phyloP scores from a whole-genome alignment of 495 filamentous ascomycete genomes.

The Aspergillus incahuasiensis region DNA sequence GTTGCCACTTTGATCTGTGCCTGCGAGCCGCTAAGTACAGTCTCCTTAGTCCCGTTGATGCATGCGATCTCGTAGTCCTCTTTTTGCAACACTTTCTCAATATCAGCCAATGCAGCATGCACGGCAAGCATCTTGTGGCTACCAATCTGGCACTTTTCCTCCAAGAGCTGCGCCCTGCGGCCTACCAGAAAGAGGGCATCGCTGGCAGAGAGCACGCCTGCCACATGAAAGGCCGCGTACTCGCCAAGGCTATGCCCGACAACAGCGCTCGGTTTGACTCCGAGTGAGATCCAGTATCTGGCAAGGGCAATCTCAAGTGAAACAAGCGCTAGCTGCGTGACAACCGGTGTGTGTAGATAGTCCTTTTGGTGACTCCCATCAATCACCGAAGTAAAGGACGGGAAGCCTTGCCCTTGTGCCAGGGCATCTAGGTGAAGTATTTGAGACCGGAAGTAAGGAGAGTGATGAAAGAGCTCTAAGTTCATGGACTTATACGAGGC shows the following conservation, averaged over 20 bases:
- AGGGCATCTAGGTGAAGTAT: neutral
- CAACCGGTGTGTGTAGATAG: slow-evolving; percentile 53
- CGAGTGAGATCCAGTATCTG: slow-evolving; percentile 67
- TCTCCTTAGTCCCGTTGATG: slow-evolving; percentile 57
- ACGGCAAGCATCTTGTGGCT: slow-evolving; percentile 54
- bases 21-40: slow-evolving; percentile 54
- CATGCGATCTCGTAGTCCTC: slow-evolving; percentile 47
- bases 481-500: neutral
- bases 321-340: slow-evolving; percentile 64
- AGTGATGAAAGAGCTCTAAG: neutral
- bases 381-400: neutral
- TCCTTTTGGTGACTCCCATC: slow-evolving; percentile 11
- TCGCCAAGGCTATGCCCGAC: slow-evolving; percentile 82
- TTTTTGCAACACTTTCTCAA: slow-evolving; percentile 19
- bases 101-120: slow-evolving; percentile 24
- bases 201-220: slow-evolving; percentile 68
- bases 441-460: neutral
- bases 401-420: slow-evolving; percentile 3
- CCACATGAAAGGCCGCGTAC: slow-evolving; percentile 75
- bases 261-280: slow-evolving; percentile 64
- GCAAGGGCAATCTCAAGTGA: slow-evolving; percentile 75
- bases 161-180: slow-evolving; percentile 18
- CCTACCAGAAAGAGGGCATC: slow-evolving; percentile 62
- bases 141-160: slow-evolving; percentile 12
- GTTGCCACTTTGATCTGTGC: slow-evolving; percentile 27